Conservation (phyloP, 345 rosid genomes). For the Rhodamnia rubescens region DNA sequence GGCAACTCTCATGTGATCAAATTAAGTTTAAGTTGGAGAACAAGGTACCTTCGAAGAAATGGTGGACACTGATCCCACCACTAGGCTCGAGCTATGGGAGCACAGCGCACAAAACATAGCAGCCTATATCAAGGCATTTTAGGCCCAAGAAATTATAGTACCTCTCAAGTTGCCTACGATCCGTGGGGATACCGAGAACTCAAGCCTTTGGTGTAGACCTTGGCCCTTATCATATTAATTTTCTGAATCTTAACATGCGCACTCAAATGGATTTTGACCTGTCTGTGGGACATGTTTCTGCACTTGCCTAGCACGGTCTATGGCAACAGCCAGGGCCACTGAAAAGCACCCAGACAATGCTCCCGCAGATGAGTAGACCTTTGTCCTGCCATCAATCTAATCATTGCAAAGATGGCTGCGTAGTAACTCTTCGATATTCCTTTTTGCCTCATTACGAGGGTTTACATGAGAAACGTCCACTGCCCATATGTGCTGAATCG, state of each 20-base stretch:
- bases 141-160: background rate
- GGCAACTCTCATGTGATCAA: background rate
- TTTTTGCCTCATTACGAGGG: constrained; percentile 45
- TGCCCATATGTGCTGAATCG: constrained; percentile 54
- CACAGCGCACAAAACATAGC: background rate
- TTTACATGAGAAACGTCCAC: constrained; percentile 31
- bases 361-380: background rate
- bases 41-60: background rate
- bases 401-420: background rate
- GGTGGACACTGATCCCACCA: background rate
- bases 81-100: background rate
- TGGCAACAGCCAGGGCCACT: background rate
- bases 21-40: background rate
- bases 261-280: background rate
- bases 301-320: background rate
- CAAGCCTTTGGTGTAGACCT: background rate
- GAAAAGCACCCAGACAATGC: background rate
- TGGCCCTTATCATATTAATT: background rate
- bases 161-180: background rate
- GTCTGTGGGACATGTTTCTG: background rate
- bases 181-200: background rate
- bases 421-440: constrained; percentile 25
- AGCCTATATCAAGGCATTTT: background rate
- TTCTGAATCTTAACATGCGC: background rate
- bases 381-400: background rate